phyloP scores from a whole-genome alignment of 176 grass and related monocot genomes.

The Hordeum marinum region DNA sequence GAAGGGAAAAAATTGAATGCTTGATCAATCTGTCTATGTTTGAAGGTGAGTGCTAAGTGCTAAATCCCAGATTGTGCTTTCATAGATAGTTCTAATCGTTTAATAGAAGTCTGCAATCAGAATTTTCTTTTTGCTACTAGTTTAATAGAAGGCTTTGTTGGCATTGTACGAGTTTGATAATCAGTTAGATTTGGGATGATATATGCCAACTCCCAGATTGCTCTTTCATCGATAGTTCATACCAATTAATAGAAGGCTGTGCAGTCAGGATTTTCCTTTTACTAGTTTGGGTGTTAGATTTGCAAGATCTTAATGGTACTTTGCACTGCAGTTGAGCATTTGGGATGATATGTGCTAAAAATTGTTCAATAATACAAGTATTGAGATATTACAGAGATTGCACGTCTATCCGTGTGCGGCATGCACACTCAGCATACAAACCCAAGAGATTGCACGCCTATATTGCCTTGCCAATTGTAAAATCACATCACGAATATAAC shows the following conservation, averaged over 20 bases:
- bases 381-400: neutral
- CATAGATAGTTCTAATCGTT: neutral
- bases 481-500: neutral
- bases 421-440: too few species aligned
- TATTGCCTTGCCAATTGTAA: neutral
- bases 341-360: neutral
- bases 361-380: neutral
- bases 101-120: neutral
- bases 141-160: neutral
- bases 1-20: constrained; percentile 63
- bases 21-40: constrained; percentile 16
- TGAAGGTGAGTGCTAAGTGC: constrained; percentile 33
- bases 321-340: neutral
- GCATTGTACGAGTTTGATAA: too few species aligned
- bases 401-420: neutral
- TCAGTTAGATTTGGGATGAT: too few species aligned
- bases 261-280: neutral
- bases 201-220: neutral
- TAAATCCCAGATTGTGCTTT: neutral
- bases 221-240: neutral
- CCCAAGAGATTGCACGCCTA: neutral
- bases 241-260: neutral
- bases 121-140: neutral
- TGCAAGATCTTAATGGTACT: constrained; percentile 4
- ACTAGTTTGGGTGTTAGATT: neutral